Base-by-base conservation (phyloP, 768 basidiomycete genomes). In the Collybia mongolica region DNA sequence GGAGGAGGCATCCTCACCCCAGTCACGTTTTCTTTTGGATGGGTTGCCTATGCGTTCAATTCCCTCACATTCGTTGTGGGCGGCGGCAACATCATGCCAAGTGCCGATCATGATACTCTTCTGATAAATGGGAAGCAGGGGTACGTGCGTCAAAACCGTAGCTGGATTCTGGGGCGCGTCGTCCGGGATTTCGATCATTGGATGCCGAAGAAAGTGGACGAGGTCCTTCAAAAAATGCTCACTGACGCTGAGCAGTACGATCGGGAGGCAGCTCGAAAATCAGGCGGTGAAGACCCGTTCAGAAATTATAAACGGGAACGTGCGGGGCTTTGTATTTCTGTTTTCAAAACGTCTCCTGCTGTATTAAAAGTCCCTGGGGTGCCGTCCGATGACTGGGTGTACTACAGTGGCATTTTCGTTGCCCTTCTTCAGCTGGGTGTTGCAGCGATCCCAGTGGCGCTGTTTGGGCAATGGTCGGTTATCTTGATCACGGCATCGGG, bases 1-100 rank as follows among this genome's bases (percentile, higher is more conserved):
- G 48, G 54, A 23, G 54, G 54, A 17, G 35, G 24, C 22, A 23
- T n/a, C 39, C 38, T 68, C 45, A 52, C 58, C 15, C 68, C 68
- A 7, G 61, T 67, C 35, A 63, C 65, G 14, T 67, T 68, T 52
- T 64, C 60, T 6, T 69, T 69, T 50, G 66, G 68, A 17, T 68
- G 63, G 67, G 62, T 68, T 19, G 60, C 62, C 11, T 70, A 67
- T 39, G 58, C 64, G 3, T 51, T 70, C 50, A 53, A 48, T 36
- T 58, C 61, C 32, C 49, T 67, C 39, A 50, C 62, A 8, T 52
- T 55, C 28, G 32, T 44, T 15, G 44, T 58, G 11, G 65, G 66
- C 28, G 57, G 55, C 38, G 56, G 62, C 23, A 53, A 60, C 11
- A 60, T 69, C 39, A 56, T 65, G 55, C 62, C 66, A 14, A 29